These are phyloP conservation scores for Tylopilus orsonianus DNA, from an alignment of 1,284 basidiomycete species.

Conservation along the genomic window DNA sequence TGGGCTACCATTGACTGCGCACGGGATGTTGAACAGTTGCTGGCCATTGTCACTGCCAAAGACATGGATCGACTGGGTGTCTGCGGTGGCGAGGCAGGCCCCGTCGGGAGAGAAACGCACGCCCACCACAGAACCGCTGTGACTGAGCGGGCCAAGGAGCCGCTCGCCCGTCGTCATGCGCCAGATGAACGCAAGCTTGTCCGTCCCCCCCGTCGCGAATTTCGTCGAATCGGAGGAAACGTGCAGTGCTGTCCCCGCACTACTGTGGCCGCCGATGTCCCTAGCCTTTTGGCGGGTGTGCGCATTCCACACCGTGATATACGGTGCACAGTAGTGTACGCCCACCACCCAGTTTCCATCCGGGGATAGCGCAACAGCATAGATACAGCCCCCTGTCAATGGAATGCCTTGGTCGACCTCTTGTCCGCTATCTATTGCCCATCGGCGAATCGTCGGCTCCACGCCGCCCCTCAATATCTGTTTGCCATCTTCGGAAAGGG, in stretches of 20 bases:
- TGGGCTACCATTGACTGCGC: rapidly evolving
- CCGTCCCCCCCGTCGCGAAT: background rate
- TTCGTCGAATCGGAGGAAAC: background rate
- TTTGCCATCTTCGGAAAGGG: too few species aligned
- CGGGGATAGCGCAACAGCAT: constrained; percentile 1
- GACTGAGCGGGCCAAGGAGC: background rate
- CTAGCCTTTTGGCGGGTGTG: background rate
- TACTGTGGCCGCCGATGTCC: constrained; percentile 2
- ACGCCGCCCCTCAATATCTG: too few species aligned
- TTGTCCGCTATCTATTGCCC: too few species aligned
- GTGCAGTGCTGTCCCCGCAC: background rate
- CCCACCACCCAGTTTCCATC: constrained; percentile 9
- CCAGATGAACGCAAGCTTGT: background rate
- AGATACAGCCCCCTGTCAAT: too few species aligned
- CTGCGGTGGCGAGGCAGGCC: constrained; percentile 5
- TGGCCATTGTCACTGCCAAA: background rate
- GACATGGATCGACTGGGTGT: background rate
- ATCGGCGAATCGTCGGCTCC: too few species aligned
- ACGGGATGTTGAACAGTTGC: background rate
- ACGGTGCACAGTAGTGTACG: background rate
- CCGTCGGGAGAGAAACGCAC: background rate
- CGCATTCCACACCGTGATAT: constrained; percentile 6
- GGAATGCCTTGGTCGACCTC: too few species aligned
- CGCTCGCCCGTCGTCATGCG: background rate
- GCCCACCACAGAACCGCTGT: background rate